phyloP scores from a whole-genome alignment of 306 rosid species.

The Betula pendula region DNA sequence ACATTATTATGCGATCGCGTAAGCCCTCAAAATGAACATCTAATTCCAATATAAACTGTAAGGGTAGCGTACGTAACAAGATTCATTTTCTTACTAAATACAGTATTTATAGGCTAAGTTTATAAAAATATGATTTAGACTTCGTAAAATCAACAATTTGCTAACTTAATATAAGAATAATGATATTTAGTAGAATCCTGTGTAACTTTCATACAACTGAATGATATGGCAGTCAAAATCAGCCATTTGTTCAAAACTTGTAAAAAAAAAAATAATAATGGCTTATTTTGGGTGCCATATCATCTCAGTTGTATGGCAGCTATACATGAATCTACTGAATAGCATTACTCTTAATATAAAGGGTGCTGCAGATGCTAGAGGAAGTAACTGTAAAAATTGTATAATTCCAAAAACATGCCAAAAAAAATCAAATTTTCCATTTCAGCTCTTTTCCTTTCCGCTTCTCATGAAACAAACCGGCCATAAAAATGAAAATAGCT shows the following conservation, averaged over 20 bases:
- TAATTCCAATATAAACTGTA: no score
- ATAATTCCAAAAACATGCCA: background rate
- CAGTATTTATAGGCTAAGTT: background rate
- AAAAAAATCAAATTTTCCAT: background rate
- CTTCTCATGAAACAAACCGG: conserved; percentile 15
- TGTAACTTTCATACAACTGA: no score
- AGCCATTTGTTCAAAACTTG: no score
- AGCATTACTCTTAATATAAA: no score
- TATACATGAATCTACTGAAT: no score
- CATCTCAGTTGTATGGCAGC: no score
- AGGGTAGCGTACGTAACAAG: background rate
- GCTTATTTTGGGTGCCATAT: no score
- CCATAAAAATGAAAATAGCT: background rate
- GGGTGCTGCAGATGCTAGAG: background rate
- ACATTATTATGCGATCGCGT: background rate
- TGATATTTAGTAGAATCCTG: no score
- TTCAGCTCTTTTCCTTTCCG: background rate
- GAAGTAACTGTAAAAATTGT: background rate
- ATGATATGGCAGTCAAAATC: no score
- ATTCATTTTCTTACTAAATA: background rate
- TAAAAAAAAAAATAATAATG: no score
- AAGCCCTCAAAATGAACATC: background rate
- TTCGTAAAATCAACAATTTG: no score
- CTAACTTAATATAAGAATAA: no score
- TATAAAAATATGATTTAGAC: background rate